Evolutionary conservation across 106 monocot genomes (phyloP), one percentile per base, ranked within the genome.

Genomic region (Posidonia australis): DNA sequence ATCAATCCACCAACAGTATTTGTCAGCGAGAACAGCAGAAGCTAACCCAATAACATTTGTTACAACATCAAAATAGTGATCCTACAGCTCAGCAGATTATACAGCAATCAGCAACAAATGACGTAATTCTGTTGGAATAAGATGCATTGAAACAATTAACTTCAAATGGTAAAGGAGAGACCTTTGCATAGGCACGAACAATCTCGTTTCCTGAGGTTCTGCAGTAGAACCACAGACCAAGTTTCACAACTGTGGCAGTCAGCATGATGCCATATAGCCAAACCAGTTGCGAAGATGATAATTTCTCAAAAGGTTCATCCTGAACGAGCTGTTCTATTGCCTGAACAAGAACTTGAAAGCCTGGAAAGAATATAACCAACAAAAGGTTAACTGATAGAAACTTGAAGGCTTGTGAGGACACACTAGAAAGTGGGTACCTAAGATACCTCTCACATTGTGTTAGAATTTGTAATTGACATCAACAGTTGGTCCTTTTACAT

Each of bases 31-130:
- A 78, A 96, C 82, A 66, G 94, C 86, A 74, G 94, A 86, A 69
- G 74, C 84, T 62, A 96, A 62, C 16, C 94, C 94, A 44, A 90
- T 71, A 70, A 87, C 71, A 67, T 96, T 96, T 26, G 94, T 96
- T 42, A 96, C 76, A 25, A 96, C 94, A 74, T 96, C 94, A 69
- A 87, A 96, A 66, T 84, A 96, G 71, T 96, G 94, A 67, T 90
- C 94, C 94, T 96, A 65, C 5, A 48, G 2, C 18, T 48, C 12
- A 16, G 10, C 53, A 53, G 53, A 53, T 19, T 49, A 18, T 49
- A 19, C 9, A 49, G 9, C n/a, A n/a, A 6, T 41, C 51, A 71
- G 23, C 20, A 44, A 60, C 44, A 70, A 9, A 23, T 1, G 22
- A 25, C 24, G 43, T 54, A 41, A 18, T 31, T 13, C 25, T 55